Evolutionary conservation across 2,329 filamentous ascomycete species (phyloP), one percentile per base, ranked within the genome.

Genomic region (Monilinia aucupariae): DNA sequence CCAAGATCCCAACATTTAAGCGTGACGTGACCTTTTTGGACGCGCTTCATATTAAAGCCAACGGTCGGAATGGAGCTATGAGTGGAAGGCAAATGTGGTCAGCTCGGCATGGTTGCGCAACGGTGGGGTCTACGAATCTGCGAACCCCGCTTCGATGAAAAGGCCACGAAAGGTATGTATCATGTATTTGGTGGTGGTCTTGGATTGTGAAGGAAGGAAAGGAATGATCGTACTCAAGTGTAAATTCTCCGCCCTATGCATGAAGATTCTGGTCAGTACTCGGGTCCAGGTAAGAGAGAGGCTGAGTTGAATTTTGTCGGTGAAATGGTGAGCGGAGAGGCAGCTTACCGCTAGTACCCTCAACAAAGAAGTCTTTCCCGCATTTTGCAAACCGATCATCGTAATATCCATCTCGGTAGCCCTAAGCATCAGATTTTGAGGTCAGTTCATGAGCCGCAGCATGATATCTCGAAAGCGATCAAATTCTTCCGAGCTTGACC

Each of bases 361-460:
- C 76, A 99, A 81, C 74, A 99, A 78, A 66, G 93, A 97, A 47
- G 94, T 97, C 80, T 99, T 99, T 74, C 94, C 94, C 64, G 94
- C 94, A 79, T 97, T 97, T 76, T 99, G 94, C 74, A 99, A 80
- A 30, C 94, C 94, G 76, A 99, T 93, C 89, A 99, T 96, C 71
- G 94, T 97, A 75, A 99, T 93, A 79, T 99, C 94, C 92, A 99
- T 97, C 81, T 99, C 94, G 69, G 92, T 96, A 70, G 93, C 92
- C 94, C 93, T 97, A 71, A 54, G 58, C 32, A 47, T 22, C 39
- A 52, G 47, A 45, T 55, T 50, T 20, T n/a, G 9, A 47, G 13
- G 41, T 56, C 39, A 39, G 45, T 39, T 25, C 32, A 53, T n/a
- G 43, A 30, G 4, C 7, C 25, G 32, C 34, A 39, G 49, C 20